Evolutionary conservation across 192 early-diverging fungal species (phyloP), one percentile per base, ranked within the genome.

Genomic region (Podochytrium sp.): DNA sequence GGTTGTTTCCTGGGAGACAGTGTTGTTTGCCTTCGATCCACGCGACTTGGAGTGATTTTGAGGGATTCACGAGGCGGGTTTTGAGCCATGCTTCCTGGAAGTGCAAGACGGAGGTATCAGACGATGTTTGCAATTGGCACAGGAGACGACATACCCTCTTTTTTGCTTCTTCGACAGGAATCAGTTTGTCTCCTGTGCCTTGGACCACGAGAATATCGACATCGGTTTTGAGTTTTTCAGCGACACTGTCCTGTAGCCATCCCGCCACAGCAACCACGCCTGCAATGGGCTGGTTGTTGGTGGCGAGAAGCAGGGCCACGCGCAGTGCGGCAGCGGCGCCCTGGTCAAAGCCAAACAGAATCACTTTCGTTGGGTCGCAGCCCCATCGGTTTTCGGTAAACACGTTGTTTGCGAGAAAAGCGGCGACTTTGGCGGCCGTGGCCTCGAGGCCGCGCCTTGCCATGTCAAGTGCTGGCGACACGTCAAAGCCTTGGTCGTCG

Each of bases 261-360:
- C 90, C 91, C 7, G 77, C 80, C 18, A 93, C 80, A 60, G 85
- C 84, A 4, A 93, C 72, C 6, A 89, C 89, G 4, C 86, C 89
- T 2, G 84, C 81, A 57, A 65, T 29, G 5, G 29, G 50, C 7
- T 5, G 2, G 18, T 58, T 16, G 2, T n/a, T 10, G 6, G 34
- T 25, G 6, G 20, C 5, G n/a, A 92, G 50, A 53, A 88, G 84
- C 7, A 90, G 75, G 0, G 81, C 89, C 32, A 89, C 16, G 73
- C 93, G 90, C 56, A 94, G 58, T 34, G 91, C 91, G 18, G 86
- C 82, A 3, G 81, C 76, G 2, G 83, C 92, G 39, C 92, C 92
- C 49, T 94, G 91, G 12, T 89, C 85, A 75, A 93, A 94, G 2
- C 92, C 92, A 78, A 94, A 86, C 2, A 93, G 58, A 43, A 87